These are phyloP conservation scores for Aspergillus ruber DNA, from an alignment of 2,329 filamentous ascomycete genomes.

Conservation along the genomic window DNA sequence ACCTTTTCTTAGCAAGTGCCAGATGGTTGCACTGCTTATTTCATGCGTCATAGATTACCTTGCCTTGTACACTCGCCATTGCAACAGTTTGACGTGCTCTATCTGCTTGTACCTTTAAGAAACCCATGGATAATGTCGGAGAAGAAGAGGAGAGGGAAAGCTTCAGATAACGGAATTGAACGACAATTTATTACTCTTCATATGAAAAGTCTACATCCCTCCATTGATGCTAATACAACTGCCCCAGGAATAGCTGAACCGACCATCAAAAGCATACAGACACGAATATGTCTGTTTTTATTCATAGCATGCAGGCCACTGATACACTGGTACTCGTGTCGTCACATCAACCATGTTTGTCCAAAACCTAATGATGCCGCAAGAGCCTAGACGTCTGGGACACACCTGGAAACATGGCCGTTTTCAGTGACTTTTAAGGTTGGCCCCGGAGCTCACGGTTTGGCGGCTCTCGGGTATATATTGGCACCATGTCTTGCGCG, in stretches of 20 bases:
- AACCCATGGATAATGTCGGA: no score
- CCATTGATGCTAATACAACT: no score
- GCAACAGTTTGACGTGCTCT: constrained; percentile 8
- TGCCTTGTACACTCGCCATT: not conserved
- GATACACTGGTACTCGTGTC: constrained; percentile 4
- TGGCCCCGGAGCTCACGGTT: no score
- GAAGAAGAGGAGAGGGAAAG: no score
- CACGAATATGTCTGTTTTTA: no score
- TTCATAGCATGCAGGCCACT: not conserved
- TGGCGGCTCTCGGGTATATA: not conserved
- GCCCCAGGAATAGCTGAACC: no score
- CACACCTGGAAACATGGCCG: not conserved
- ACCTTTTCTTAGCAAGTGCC: not conserved
- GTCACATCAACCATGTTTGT: constrained; percentile 7
- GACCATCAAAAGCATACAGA: no score
- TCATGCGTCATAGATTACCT: constrained; percentile 15
- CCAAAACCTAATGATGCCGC: not conserved
- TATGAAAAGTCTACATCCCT: no score
- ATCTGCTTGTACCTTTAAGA: not conserved
- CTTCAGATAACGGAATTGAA: no score
- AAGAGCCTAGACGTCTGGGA: constrained; percentile 3
- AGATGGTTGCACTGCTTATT: constrained; percentile 1
- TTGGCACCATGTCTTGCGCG: not conserved
- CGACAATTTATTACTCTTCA: no score
- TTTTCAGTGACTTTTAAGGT: constrained; percentile 1